Percentiles rank a stretch among this genome's conserved stretches.
Conservation (phyloP, 345 rosid species). For the Eucalyptus caleyi region DNA sequence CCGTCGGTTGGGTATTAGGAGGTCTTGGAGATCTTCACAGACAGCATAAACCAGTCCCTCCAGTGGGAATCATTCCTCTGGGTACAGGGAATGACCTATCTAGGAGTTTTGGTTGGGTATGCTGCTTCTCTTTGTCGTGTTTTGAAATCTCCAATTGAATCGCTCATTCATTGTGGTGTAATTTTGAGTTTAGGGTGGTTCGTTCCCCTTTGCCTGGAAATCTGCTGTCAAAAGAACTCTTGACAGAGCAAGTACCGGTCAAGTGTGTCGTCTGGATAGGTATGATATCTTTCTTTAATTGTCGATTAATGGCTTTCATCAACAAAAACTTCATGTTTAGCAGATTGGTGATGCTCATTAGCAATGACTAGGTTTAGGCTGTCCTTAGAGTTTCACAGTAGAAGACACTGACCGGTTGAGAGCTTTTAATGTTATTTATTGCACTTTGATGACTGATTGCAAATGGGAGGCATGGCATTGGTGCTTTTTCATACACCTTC, state of each 20-base stretch:
- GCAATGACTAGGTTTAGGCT: not conserved
- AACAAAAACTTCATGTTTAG: not conserved
- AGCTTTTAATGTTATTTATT: not conserved
- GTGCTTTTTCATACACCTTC: not conserved
- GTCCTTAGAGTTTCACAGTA: not conserved
- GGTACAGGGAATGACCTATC: constrained; percentile 96
- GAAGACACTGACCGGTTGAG: not conserved
- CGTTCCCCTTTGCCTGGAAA: constrained; percentile 96
- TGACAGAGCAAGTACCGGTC: constrained; percentile 40
- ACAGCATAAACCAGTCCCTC: constrained; percentile 65
- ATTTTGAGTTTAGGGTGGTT: constrained; percentile 60
- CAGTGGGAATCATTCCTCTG: constrained; percentile 81
- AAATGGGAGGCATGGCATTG: not conserved
- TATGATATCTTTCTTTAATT: not conserved
- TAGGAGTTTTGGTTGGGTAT: constrained; percentile 96
- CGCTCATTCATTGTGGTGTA: not conserved
- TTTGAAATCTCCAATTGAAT: not conserved
- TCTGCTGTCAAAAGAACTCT: constrained; percentile 78
- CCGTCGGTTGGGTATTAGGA: constrained; percentile 95
- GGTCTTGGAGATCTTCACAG: constrained; percentile 57
- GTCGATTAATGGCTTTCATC: not conserved
- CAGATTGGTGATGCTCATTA: not conserved
- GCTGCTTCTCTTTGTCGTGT: constrained; percentile 1
- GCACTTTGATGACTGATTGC: not conserved
- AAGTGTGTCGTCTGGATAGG: constrained; percentile 76